Conservation (phyloP, 108 stramenopile species). For the Seminavis robusta region DNA sequence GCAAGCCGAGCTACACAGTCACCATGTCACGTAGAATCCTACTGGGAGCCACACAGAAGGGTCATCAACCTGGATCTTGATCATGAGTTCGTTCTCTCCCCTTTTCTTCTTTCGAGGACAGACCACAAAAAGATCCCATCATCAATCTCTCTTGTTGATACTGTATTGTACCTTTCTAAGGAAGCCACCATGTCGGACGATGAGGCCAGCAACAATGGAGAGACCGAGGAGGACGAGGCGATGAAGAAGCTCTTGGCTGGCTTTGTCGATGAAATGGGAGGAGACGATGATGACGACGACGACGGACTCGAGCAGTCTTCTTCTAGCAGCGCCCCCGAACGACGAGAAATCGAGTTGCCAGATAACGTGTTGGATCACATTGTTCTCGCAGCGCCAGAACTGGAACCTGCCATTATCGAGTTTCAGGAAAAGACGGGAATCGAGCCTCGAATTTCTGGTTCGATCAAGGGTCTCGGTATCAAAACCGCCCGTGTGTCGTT, state of each 20-base stretch:
- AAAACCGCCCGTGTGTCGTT: slow-evolving; percentile 20
- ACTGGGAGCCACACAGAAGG: too few species aligned
- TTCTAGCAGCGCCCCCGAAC: too few species aligned
- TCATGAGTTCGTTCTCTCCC: too few species aligned
- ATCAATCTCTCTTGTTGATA: too few species aligned
- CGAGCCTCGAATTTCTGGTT: slow-evolving; percentile 6
- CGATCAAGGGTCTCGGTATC: slow-evolving; percentile 19
- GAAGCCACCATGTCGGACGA: slow-evolving; percentile 14
- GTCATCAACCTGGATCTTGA: too few species aligned
- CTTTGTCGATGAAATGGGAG: slow-evolving; percentile 24
- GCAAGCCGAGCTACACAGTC: too few species aligned
- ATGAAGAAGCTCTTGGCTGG: slow-evolving; percentile 19
- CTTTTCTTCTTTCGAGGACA: too few species aligned
- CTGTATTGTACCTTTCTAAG: too few species aligned
- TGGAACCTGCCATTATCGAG: slow-evolving; percentile 13
- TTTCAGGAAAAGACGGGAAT: slow-evolving; percentile 23
- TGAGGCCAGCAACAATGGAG: slow-evolving; percentile 10
- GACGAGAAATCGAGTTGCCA: slow-evolving; percentile 16
- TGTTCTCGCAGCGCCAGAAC: slow-evolving; percentile 20
- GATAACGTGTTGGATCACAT: slow-evolving; percentile 28
- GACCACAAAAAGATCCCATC: too few species aligned
- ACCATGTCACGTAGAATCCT: too few species aligned
- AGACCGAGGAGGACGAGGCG: slow-evolving; percentile 10
- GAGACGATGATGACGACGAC: too few species aligned
- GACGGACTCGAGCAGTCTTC: too few species aligned